Evolutionary conservation across 2,329 filamentous ascomycete genomes (phyloP).

Genomic region (Rhexocercosporidium sp.): DNA sequence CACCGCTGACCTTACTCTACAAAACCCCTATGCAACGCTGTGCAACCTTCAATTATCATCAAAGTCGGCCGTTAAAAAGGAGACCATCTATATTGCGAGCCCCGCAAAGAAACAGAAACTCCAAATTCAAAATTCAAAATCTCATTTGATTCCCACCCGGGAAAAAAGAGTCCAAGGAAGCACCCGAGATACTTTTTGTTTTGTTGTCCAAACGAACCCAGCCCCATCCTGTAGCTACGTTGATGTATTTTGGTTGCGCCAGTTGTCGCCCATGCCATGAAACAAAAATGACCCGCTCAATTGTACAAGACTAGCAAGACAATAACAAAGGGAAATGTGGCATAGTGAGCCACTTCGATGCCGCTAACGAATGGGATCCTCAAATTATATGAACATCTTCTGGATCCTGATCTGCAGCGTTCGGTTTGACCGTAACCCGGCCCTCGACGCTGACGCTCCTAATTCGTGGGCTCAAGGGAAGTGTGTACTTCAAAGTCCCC

Average conservation of each 20-base stretch:
- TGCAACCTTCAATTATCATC: conserved; percentile 1
- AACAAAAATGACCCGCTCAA: conserved; percentile 30
- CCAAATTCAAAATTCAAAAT: not conserved
- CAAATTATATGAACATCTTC: conserved; percentile 36
- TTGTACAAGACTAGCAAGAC: conserved; percentile 32
- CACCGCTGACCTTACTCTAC: not conserved
- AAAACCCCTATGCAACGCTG: not conserved
- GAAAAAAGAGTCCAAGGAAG: not conserved
- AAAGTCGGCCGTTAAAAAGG: conserved; percentile 1
- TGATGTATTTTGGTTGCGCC: conserved; percentile 24
- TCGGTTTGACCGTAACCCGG: conserved; percentile 64
- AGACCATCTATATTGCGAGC: conserved; percentile 14
- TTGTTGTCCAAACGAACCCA: conserved; percentile 23
- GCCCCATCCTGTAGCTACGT: conserved; percentile 19
- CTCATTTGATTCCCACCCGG: conserved; percentile 1
- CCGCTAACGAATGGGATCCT: conserved; percentile 8
- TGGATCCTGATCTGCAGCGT: conserved; percentile 45
- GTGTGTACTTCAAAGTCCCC: conserved; percentile 83
- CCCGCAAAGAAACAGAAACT: not conserved
- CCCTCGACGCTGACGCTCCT: conserved; percentile 65
- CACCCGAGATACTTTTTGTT: not conserved
- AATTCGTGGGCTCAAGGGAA: conserved; percentile 65
- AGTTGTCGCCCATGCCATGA: conserved; percentile 25
- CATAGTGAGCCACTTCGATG: conserved; percentile 22
- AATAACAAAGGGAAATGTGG: conserved; percentile 33